Evolutionary conservation across 352 stramenopile species (phyloP), one percentile per base, ranked within the genome.

Genomic region (Phytophthora litchii): DNA sequence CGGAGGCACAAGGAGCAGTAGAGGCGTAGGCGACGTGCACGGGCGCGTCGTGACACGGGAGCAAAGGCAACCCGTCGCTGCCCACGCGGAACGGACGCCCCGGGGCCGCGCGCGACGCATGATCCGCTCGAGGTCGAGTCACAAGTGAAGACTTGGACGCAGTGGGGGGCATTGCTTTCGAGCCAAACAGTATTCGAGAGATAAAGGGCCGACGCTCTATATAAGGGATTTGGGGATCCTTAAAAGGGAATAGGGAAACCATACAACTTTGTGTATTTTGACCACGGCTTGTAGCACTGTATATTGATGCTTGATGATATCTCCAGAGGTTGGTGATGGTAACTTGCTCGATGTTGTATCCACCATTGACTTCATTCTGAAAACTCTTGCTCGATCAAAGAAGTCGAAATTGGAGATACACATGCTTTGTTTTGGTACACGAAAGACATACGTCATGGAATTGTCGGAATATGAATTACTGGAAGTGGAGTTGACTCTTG

Each of bases 61-160:
- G 63, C n/a, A 72, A 52, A 19, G 71, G 64, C 19, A 79, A 43
- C 5, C 70, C 67, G 40, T 76, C 70, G 44, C 51, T 60, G 1
- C 59, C 59, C 11, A 70, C 59, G 59, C 52, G 57, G 21, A 68
- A 64, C 41, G 64, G 58, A 19, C 64, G 64, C 14, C 27, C 41
- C 2, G 58, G 53, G 3, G 45, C 45, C 2, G 41, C 54, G 31
- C 23, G 40, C 6, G 34, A 36, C n/a, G 55, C 55, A 54, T 64
- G 53, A 14, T 64, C 21, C 21, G 27, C 45, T 68, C 42, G 60
- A 64, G 54, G 59, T 47, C 54, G 54, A 64, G 60, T 64, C 44
- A 60, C 60, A 63, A 64, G 61, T 70, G 61, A 70, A 69, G 60
- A 64, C 54, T 12, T n/a, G 37, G 54, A 56, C 17, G 54, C 41